Evolutionary conservation across 306 rosid species (phyloP).

Genomic region (Rosa lucieae): DNA sequence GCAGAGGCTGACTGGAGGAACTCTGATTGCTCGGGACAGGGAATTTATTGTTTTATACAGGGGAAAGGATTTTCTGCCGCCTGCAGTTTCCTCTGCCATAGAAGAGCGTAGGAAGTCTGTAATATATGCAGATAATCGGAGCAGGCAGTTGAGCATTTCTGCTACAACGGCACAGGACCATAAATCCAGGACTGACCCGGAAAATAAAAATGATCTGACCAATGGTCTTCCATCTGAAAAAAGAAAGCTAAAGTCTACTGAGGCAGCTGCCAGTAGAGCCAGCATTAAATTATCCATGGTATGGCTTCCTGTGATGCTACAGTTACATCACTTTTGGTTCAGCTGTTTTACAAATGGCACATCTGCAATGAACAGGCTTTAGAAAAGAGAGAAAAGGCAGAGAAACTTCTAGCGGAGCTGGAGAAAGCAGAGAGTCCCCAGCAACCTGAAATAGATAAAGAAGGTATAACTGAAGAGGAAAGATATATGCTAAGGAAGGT

Average conservation of each 20-base stretch:
- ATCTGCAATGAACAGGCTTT: constrained; percentile 57
- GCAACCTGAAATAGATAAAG: constrained; percentile 75
- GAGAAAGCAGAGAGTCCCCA: constrained; percentile 49
- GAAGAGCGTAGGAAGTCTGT: constrained; percentile 60
- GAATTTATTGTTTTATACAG: constrained; percentile 78
- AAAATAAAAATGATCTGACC: constrained; percentile 28
- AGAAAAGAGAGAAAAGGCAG: constrained; percentile 66
- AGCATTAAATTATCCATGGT: constrained; percentile 66
- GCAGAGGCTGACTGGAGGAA: constrained; percentile 90
- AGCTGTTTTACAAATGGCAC: constrained; percentile 23
- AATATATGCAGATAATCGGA: constrained; percentile 38
- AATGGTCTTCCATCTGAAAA: constrained; percentile 27
- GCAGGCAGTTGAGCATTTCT: constrained; percentile 24
- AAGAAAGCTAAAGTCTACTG: constrained; percentile 33
- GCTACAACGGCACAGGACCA: constrained; percentile 23
- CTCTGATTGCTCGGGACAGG: constrained; percentile 76
- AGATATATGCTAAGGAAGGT: constrained; percentile 85
- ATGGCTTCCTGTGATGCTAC: constrained; percentile 39
- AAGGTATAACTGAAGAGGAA: constrained; percentile 83
- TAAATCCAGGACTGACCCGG: constrained; percentile 35
- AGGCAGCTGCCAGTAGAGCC: constrained; percentile 55
- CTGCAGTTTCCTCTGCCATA: constrained; percentile 84
- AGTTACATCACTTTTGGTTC: constrained; percentile 25
- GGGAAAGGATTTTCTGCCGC: constrained; percentile 89
- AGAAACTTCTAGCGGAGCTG: constrained; percentile 64